Base-by-base conservation (phyloP, 2,329 filamentous ascomycete genomes). In the Beauveria sp. region DNA sequence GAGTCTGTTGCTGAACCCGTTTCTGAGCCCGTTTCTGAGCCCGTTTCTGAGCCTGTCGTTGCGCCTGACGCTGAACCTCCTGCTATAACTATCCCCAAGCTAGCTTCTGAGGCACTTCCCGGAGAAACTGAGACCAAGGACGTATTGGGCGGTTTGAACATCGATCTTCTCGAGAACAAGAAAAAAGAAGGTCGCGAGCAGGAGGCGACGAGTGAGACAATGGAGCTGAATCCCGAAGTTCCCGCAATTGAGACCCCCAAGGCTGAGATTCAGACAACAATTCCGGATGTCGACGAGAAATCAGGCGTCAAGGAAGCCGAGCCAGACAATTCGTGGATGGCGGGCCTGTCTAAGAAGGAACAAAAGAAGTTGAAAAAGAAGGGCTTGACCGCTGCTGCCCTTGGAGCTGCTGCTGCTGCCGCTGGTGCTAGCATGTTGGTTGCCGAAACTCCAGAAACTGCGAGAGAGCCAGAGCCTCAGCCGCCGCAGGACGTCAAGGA, bases 101-200 rank as follows among this genome's bases (percentile, higher is more conserved):
- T 26, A 16, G 24, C 40, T 30, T 18, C 53, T 20, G 40, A 53
- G 22, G 18, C 26, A 5, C 57, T 8, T 2, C 8, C 40, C 18
- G n/a, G 9, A 26, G 42, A 55, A 26, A 12, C 42, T 20, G 24
- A n/a, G 10, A 28, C 40, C n/a, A 52, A 28, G 16, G 47, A 53
- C 22, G 60, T 47, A 20, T 56, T 30, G 52, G 28, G 34, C 12
- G 18, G 20, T 28, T 28, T 47, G 24, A 28, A 20, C 3, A 50
- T 10, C 6, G 40, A 52, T 26, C 26, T 45, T 50, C 62, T 63
- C n/a, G 69, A 68, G 62, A 71, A 70, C 46, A 67, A 66, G 53
- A 72, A 72, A 6, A 61, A 73, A 72, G 60, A 69, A 71, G 61
- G 70, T 38, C 34, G 34, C 5, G 34, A 68, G 61, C 72, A 70